These are phyloP conservation scores for Globisporangium solare DNA, from an alignment of 352 stramenopile genomes.

Conservation along the genomic window DNA sequence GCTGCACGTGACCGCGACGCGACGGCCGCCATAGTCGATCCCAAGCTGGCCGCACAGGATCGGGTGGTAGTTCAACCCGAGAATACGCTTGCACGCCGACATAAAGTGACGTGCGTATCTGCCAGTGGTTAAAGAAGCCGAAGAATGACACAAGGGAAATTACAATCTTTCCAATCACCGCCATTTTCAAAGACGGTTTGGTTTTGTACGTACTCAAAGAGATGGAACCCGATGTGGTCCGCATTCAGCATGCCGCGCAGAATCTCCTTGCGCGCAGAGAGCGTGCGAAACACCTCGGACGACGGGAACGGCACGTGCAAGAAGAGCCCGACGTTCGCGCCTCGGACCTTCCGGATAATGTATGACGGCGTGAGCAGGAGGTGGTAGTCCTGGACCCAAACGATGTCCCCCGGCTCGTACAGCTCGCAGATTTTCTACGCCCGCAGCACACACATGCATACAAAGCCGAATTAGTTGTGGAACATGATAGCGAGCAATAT, in stretches of 20 bases:
- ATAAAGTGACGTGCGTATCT: conserved; percentile 87
- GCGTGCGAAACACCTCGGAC: conserved; percentile 96
- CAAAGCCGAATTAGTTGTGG: neutral
- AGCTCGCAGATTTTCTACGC: conserved; percentile 61
- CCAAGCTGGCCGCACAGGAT: conserved; percentile 89
- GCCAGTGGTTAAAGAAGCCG: neutral
- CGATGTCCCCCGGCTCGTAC: conserved; percentile 77
- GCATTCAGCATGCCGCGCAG: conserved; percentile 87
- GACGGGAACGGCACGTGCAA: conserved; percentile 98
- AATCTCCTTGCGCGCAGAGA: conserved; percentile 91
- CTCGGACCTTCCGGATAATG: conserved; percentile 86
- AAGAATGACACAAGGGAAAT: neutral
- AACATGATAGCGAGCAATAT: neutral
- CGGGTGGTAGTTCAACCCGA: conserved; percentile 92
- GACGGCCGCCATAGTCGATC: conserved; percentile 93
- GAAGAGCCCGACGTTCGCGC: conserved; percentile 94
- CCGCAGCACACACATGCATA: neutral
- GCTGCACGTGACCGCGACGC: conserved; percentile 93
- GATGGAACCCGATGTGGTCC: conserved; percentile 92
- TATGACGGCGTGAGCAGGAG: conserved; percentile 96
- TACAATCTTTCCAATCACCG: no score
- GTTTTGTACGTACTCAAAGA: conserved; percentile 89
- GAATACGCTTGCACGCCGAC: conserved; percentile 88
- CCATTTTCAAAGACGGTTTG: no score
- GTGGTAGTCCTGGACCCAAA: conserved; percentile 99